Evolutionary conservation across 179 eudicot genomes (phyloP), one percentile per base, ranked within the genome.

Genomic region (Carnegiea gigantea): DNA sequence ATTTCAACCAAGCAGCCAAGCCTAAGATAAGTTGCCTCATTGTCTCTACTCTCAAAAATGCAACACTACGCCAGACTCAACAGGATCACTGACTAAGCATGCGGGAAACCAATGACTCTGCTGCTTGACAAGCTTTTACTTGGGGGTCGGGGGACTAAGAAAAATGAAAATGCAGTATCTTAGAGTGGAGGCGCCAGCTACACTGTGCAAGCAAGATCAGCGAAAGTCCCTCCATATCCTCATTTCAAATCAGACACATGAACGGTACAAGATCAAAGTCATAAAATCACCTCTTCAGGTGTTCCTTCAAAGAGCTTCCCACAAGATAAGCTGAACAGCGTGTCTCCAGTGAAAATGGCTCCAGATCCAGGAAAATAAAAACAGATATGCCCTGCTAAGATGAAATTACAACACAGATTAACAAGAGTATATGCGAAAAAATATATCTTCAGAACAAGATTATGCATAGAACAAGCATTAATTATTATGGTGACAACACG

Each of bases 231-330:
- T 60, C 54, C 18, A 75, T 60, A 43, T 21, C 8, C 70, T 78
- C 80, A 36, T n/a, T 40, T 67, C 26, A 40, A 24, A 28, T 26
- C 72, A 30, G 44, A 70, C 36, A 18, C 33, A 10, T 26, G 65
- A 53, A 77, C 11, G 60, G 70, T 77, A 24, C 62, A 26, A 81
- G 18, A 70, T 43, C 59, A 10, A 77, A 21, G 38, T 33, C 46
- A 67, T 48, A 13, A 83, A 71, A 57, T 53, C 82, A 95, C 98
- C 96, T 95, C 92, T 82, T 86, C 86, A 44, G 97, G 91, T 14
- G 95, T 91, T 88, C 98, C 98, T 87, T 95, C 98, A 86, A 95
- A 95, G 68, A 93, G 93, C 86, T 90, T 95, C 78, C 98, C 98
- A 78, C 98, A 95, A 84, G 98, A 95, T 77, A 95, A 88, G 85